Base-by-base conservation (phyloP, 108 stramenopile species). In the Asterionellopsis glacialis region DNA sequence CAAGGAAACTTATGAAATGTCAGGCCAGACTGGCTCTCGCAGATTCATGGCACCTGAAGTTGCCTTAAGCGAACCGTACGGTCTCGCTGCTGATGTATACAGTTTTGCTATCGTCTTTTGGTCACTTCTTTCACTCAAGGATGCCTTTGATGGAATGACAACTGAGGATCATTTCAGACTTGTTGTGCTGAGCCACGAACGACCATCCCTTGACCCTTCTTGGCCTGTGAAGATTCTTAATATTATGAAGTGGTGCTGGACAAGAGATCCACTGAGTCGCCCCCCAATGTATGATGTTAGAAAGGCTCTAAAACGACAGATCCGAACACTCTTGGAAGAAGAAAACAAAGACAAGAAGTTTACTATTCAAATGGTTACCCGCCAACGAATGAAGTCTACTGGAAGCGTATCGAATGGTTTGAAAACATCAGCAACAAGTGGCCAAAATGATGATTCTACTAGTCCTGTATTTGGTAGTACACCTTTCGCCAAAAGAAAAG, bases 1-100 rank as follows among this genome's bases (percentile, higher is more conserved):
- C 33, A 33, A 33, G 33, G 74, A 68, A 18, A 48, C 19, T 0
- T 76, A 80, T 60, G 40, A 69, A 10, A 49, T 72, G 49, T 73
- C 74, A 4, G 74, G 71, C 11, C 24, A 70, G 49, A 70, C 65
- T 0, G 80, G 80, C 1, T 68, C 75, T 10, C 10, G 69, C 12
- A 61, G 79, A 51, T 72, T 61, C 63, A 80, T 80, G 79, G 61
- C 60, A 24, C 76, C 76, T 12, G 76, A 77, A 49, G 68, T 69
- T 5, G 52, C 52, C 38, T 21, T 23, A 14, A 19, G 19, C 7
- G 33, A 63, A 61, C 43, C 53, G 3, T 69, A 69, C 41, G 68
- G 68, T 13, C 56, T 69, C 22, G 33, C 45, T 25, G 68, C 68
- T 11, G 68, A 63, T 24, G 44, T 47, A 3, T 69, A 45, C 45